A percentile compares a stretch with the other conserved stretches of the same genome.
These are phyloP conservation scores for Mycena filopes DNA, from an alignment of 768 basidiomycete genomes.

Conservation along the genomic window DNA sequence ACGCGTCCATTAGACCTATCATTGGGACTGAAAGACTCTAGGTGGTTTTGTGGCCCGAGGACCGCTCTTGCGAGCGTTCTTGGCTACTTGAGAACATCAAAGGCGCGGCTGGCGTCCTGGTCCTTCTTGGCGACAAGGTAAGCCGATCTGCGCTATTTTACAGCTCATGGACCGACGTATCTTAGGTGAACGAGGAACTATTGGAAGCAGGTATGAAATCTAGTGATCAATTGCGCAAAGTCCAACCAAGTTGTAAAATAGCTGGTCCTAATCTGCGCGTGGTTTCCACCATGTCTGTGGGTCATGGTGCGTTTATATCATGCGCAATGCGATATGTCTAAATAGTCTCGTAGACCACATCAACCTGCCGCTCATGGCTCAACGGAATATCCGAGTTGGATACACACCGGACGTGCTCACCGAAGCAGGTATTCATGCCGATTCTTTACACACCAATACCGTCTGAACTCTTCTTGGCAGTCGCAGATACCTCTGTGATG, in stretches of 20 bases:
- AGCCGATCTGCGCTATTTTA: conserved; percentile 1
- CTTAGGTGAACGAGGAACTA: conserved; percentile 78
- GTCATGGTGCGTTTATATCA: conserved; percentile 66
- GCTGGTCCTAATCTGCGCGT: conserved; percentile 81
- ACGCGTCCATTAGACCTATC: too few relatives aligned
- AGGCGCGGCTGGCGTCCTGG: conserved; percentile 71
- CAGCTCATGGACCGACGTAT: conserved; percentile 25
- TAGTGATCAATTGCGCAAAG: too few relatives aligned
- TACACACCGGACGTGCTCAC: conserved; percentile 96
- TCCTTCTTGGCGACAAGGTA: conserved; percentile 82
- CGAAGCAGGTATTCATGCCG: conserved; percentile 72
- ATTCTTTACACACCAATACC: not conserved
- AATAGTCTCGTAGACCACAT: conserved; percentile 79
- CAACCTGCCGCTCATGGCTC: conserved; percentile 66
- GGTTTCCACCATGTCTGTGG: conserved; percentile 95
- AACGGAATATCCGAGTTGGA: conserved; percentile 77
- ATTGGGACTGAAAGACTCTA: conserved; percentile 19
- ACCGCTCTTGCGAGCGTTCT: conserved; percentile 63
- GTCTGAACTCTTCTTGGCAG: conserved; percentile 55
- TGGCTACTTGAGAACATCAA: conserved; percentile 81
- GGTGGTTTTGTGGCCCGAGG: conserved; percentile 60
- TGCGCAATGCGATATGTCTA: not conserved
- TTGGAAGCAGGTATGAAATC: conserved; percentile 65
- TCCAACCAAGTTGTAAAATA: conserved; percentile 37
- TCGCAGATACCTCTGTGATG: conserved; percentile 92